Evolutionary conservation across 805 yeast species (phyloP).

Genomic region (Kuraishia piskuri): DNA sequence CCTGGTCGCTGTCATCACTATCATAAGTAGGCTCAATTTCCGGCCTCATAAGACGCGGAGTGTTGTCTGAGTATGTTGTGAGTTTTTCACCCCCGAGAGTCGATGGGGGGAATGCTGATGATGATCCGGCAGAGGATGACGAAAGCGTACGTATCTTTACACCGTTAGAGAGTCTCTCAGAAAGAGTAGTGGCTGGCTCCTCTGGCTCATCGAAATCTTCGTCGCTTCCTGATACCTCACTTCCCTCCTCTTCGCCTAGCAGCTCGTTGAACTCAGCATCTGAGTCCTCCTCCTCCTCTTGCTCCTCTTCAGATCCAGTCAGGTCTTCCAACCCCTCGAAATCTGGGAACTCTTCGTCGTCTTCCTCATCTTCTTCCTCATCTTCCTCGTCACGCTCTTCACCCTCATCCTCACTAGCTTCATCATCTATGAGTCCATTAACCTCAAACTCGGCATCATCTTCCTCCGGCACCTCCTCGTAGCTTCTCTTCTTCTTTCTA

Average conservation of each 20-base stretch:
- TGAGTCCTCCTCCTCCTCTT: slow-evolving; percentile 28
- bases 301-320: slow-evolving; percentile 11
- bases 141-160: slow-evolving; percentile 43
- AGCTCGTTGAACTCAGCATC: slow-evolving; percentile 58
- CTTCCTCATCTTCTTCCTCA: slow-evolving; percentile 12
- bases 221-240: slow-evolving; percentile 31
- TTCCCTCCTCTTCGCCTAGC: slow-evolving; percentile 30
- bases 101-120: background rate
- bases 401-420: slow-evolving; percentile 25
- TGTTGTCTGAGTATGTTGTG: slow-evolving; percentile 66
- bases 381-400: slow-evolving; percentile 16
- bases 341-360: slow-evolving; percentile 12
- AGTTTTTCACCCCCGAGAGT: slow-evolving; percentile 22
- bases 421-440: slow-evolving; percentile 32
- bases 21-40: slow-evolving; percentile 95
- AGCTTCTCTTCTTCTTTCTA: slow-evolving; percentile 10
- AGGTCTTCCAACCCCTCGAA: slow-evolving; percentile 7
- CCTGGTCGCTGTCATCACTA: slow-evolving; percentile 86
- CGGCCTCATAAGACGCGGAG: slow-evolving; percentile 68
- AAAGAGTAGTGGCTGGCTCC: slow-evolving; percentile 39
- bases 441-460: slow-evolving; percentile 17
- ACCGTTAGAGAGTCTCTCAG: slow-evolving; percentile 42
- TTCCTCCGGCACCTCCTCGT: slow-evolving; percentile 13
- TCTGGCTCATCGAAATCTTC: slow-evolving; percentile 47
- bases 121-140: slow-evolving; percentile 19